These are phyloP conservation scores for Mucor sp. DNA, from an alignment of 371 early-diverging fungal genomes.

Conservation along the genomic window DNA sequence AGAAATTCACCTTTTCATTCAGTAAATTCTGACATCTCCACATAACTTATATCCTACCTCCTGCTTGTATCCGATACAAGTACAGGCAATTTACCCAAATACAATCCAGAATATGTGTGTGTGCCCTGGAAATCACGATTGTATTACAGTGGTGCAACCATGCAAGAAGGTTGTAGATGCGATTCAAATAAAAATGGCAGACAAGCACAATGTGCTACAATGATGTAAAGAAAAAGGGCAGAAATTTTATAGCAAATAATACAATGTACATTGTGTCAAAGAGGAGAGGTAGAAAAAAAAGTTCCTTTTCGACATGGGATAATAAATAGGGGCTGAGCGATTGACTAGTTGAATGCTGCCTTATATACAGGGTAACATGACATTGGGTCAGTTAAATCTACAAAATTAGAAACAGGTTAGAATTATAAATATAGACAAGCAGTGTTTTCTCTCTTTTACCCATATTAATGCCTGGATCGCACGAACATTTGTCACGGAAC, in stretches of 20 bases:
- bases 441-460: slow-evolving; percentile 32
- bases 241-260: background rate
- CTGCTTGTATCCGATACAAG: no score
- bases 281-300: background rate
- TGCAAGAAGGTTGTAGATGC: background rate
- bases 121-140: background rate
- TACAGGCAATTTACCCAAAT: no score
- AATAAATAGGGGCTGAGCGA: background rate
- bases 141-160: background rate
- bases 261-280: background rate
- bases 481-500: slow-evolving; percentile 57
- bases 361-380: slow-evolving; percentile 18
- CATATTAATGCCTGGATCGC: slow-evolving; percentile 53
- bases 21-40: no score
- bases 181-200: background rate
- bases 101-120: no score
- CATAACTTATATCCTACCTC: no score
- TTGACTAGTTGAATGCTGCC: slow-evolving; percentile 3
- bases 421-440: background rate
- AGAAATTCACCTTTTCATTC: no score
- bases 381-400: slow-evolving; percentile 20
- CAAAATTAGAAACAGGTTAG: background rate
- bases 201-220: background rate
- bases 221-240: background rate
- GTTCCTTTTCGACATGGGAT: no score